A percentile compares a stretch with the other conserved stretches of the same genome.
Conservation (phyloP, 345 rosid genomes). For the Eucalyptus erythrocorys region DNA sequence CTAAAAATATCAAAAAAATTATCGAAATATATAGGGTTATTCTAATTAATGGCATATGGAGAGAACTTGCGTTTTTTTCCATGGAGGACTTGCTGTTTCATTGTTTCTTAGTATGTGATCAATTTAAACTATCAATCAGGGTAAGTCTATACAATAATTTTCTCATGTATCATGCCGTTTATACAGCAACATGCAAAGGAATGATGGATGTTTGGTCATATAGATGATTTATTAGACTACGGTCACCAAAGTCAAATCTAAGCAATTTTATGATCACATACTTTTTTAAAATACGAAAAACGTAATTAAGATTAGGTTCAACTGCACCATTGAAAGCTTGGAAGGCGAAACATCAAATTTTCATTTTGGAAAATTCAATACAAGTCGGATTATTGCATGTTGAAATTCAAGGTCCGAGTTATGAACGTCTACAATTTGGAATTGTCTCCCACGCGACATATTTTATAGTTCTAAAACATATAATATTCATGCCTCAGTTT, state of each 20-base stretch:
- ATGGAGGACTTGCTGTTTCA: neutral
- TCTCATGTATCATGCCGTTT: neutral
- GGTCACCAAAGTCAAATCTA: neutral
- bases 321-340: neutral
- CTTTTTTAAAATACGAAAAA: no score
- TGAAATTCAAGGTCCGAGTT: neutral
- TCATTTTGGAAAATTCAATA: neutral
- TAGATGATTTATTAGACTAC: neutral
- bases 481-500: neutral
- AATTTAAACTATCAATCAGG: neutral
- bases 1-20: no score
- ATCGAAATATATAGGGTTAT: neutral
- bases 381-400: neutral
- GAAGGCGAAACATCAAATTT: neutral
- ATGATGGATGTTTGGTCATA: neutral
- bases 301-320: accelerated
- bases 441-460: neutral
- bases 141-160: neutral
- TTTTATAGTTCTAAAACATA: neutral
- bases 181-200: neutral
- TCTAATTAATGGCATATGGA: neutral
- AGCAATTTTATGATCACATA: neutral
- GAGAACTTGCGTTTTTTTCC: neutral
- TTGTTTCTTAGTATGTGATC: neutral
- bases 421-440: neutral